Conservation (phyloP, 306 rosid genomes). For the Pyrus pyrifolia region DNA sequence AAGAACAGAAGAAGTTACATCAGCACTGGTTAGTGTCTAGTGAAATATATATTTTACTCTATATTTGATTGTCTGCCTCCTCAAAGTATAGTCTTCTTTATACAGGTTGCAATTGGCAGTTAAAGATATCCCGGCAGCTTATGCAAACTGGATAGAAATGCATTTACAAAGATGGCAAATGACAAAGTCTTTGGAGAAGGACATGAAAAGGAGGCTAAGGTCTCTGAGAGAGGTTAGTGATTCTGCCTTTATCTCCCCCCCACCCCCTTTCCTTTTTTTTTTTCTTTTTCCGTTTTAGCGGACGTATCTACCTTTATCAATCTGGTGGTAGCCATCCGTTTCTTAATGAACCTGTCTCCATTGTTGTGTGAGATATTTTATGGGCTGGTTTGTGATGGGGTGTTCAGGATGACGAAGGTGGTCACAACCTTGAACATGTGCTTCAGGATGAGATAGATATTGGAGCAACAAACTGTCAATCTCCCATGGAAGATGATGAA, state of each 20-base stretch:
- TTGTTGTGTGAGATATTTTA: constrained; percentile 18
- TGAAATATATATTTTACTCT: constrained; percentile 4
- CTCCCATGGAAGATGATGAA: constrained; percentile 25
- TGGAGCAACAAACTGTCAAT: constrained; percentile 17
- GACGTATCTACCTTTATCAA: constrained; percentile 13
- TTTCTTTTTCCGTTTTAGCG: background rate
- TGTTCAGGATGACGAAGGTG: constrained; percentile 47
- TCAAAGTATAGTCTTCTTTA: constrained; percentile 20
- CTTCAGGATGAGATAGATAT: constrained; percentile 36
- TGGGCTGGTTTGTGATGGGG: constrained; percentile 27
- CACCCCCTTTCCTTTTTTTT: background rate
- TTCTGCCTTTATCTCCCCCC: constrained; percentile 14
- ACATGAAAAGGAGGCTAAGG: constrained; percentile 41
- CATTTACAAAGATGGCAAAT: constrained; percentile 37
- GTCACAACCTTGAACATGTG: constrained; percentile 27
- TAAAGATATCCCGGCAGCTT: constrained; percentile 63
- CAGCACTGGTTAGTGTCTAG: constrained; percentile 74
- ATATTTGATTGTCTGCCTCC: background rate
- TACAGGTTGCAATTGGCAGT: constrained; percentile 71
- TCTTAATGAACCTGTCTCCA: background rate
- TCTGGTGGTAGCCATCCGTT: constrained; percentile 11
- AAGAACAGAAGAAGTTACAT: constrained; percentile 79
- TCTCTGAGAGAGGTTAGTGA: constrained; percentile 44
- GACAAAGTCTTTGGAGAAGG: constrained; percentile 46
- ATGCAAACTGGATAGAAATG: constrained; percentile 51